These are phyloP conservation scores for Hemisphaericaspora nanyangensis DNA, from an alignment of 805 yeast species.

Conservation along the genomic window DNA sequence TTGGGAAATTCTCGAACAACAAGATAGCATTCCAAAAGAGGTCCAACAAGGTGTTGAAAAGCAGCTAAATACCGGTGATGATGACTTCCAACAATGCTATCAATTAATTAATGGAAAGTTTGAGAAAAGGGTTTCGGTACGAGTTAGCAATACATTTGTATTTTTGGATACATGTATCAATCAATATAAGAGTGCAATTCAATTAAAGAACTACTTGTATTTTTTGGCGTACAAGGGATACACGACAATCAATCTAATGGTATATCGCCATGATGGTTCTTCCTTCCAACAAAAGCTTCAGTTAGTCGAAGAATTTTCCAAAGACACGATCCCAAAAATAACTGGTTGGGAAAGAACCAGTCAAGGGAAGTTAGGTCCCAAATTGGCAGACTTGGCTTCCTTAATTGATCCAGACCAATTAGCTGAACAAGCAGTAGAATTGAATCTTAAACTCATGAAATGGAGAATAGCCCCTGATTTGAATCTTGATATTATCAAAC, in stretches of 20 bases:
- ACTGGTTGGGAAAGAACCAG: slow-evolving; percentile 91
- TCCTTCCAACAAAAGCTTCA: slow-evolving; percentile 16
- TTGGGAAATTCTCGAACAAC: slow-evolving; percentile 36
- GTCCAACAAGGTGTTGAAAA: background rate
- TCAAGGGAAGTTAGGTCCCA: slow-evolving; percentile 73
- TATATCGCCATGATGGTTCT: slow-evolving; percentile 19
- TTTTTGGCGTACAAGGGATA: slow-evolving; percentile 32
- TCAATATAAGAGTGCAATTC: slow-evolving; percentile 42
- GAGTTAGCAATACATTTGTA: slow-evolving; percentile 15
- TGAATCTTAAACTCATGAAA: slow-evolving; percentile 88
- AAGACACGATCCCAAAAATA: slow-evolving; percentile 34
- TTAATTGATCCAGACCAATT: slow-evolving; percentile 76
- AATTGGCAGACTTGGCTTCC: slow-evolving; percentile 75
- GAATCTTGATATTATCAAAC: slow-evolving; percentile 60
- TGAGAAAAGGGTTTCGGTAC: background rate
- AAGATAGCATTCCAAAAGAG: background rate
- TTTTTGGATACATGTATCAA: slow-evolving; percentile 30
- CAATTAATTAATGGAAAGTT: slow-evolving; percentile 11
- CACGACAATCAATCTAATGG: slow-evolving; percentile 15
- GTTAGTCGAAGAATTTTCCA: slow-evolving; percentile 9
- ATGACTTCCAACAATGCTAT: slow-evolving; percentile 8
- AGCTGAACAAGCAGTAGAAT: slow-evolving; percentile 88
- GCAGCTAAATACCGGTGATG: background rate
- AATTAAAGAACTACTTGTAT: slow-evolving; percentile 56
- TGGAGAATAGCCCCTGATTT: slow-evolving; percentile 91